Conservation (phyloP, 2,329 filamentous ascomycete genomes). For the Acephala macrosclerotiorum region DNA sequence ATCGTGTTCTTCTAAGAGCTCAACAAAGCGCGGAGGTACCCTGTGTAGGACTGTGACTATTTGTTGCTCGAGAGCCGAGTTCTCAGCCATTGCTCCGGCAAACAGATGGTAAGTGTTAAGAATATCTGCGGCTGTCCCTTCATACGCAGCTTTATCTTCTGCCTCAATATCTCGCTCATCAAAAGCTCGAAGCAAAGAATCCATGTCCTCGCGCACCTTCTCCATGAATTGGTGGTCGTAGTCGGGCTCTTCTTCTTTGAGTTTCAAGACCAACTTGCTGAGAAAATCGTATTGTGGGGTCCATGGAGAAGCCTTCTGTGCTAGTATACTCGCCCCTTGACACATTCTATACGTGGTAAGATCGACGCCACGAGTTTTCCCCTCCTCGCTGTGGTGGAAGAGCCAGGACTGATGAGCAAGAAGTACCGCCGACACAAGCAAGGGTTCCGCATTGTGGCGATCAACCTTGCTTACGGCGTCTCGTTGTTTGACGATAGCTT, state of each 20-base stretch:
- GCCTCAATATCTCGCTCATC: neutral
- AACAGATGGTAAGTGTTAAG: slow-evolving; percentile 19
- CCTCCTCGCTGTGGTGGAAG: slow-evolving; percentile 2
- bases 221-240: slow-evolving; percentile 18
- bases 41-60: slow-evolving; percentile 27
- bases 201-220: slow-evolving; percentile 20
- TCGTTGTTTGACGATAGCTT: slow-evolving; percentile 20
- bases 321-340: slow-evolving; percentile 18
- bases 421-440: slow-evolving; percentile 20
- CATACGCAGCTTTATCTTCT: slow-evolving; percentile 12
- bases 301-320: slow-evolving; percentile 12
- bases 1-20: slow-evolving; percentile 20
- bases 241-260: neutral
- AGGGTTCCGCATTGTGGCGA: slow-evolving; percentile 15
- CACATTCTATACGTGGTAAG: slow-evolving; percentile 26
- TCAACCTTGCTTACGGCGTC: slow-evolving; percentile 5
- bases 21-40: slow-evolving; percentile 23
- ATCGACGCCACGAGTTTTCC: slow-evolving; percentile 5
- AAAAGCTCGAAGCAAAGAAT: slow-evolving; percentile 5
- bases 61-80: slow-evolving; percentile 26
- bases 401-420: slow-evolving; percentile 29
- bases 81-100: slow-evolving; percentile 11
- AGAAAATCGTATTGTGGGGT: slow-evolving; percentile 14
- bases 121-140: slow-evolving; percentile 17
- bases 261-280: neutral